phyloP scores from a whole-genome alignment of 192 early-diverging fungal genomes.

The Geranomyces variabilis region DNA sequence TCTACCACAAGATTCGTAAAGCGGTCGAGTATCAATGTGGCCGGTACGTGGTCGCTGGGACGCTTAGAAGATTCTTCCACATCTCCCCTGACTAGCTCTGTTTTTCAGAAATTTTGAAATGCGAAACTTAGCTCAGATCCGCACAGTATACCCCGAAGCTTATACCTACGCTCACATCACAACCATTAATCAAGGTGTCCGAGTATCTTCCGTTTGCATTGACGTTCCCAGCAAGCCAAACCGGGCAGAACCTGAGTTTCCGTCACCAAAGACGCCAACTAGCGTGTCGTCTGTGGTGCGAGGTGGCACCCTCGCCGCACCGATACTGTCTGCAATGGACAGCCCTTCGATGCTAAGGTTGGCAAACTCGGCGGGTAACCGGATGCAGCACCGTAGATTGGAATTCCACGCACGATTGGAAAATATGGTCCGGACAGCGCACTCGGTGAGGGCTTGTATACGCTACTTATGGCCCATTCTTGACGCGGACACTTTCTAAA shows the following conservation, averaged over 20 bases:
- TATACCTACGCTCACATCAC: slow-evolving; percentile 38
- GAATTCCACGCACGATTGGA: slow-evolving; percentile 26
- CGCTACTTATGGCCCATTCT: neutral
- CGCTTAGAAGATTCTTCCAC: too few relatives aligned
- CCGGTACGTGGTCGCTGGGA: slow-evolving; percentile 29
- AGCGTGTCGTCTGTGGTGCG: slow-evolving; percentile 12
- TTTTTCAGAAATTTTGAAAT: slow-evolving; percentile 46
- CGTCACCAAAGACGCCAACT: neutral
- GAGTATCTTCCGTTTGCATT: slow-evolving; percentile 26
- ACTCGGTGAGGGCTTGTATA: slow-evolving; percentile 29
- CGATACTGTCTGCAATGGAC: slow-evolving; percentile 19
- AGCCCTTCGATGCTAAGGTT: slow-evolving; percentile 2
- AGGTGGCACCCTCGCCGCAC: slow-evolving; percentile 18
- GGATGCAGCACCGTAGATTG: slow-evolving; percentile 16
- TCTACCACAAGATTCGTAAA: slow-evolving; percentile 52
- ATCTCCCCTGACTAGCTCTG: too few relatives aligned
- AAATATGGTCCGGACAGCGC: slow-evolving; percentile 7
- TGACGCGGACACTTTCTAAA: neutral
- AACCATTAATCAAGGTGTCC: slow-evolving; percentile 19
- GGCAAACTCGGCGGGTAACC: slow-evolving; percentile 9
- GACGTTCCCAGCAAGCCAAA: neutral
- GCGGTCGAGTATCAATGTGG: slow-evolving; percentile 56
- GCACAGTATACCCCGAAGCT: slow-evolving; percentile 53
- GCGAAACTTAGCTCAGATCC: slow-evolving; percentile 55
- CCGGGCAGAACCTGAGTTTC: neutral